Conservation (phyloP, 441 rosid genomes). For the Raphanus hybrid region DNA sequence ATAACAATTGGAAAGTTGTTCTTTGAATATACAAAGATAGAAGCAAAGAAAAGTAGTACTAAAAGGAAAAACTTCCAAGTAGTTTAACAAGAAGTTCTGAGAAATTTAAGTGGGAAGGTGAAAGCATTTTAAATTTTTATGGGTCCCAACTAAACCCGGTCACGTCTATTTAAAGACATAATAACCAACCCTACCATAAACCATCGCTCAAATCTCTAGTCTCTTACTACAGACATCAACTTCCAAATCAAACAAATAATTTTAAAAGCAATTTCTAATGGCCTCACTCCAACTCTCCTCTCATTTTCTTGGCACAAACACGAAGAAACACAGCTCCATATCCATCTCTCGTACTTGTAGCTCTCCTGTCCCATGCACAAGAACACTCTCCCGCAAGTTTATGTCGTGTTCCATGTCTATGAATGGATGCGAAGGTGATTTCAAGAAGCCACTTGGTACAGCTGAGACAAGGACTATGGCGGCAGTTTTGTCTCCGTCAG, state of each 20-base stretch:
- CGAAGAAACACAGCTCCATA: constrained; percentile 37
- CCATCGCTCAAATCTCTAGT: not conserved
- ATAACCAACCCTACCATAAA: not conserved
- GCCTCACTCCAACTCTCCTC: constrained; percentile 40
- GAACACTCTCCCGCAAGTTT: constrained; percentile 44
- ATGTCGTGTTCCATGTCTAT: constrained; percentile 49
- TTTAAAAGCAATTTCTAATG: constrained; percentile 20
- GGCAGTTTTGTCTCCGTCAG: constrained; percentile 51
- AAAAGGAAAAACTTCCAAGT: constrained; percentile 21
- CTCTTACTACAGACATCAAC: constrained; percentile 15
- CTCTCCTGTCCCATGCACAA: constrained; percentile 34
- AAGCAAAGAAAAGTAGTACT: not conserved
- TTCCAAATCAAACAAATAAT: not conserved
- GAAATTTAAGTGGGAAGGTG: constrained; percentile 11
- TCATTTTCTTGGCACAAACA: constrained; percentile 47
- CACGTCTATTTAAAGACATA: not conserved
- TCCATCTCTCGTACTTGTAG: constrained; percentile 23
- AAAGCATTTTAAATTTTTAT: not conserved
- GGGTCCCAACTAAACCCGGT: constrained; percentile 12
- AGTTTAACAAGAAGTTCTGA: constrained; percentile 32
- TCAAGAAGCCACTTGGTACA: constrained; percentile 55
- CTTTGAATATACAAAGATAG: not conserved
- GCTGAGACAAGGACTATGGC: constrained; percentile 58
- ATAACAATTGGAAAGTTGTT: not conserved
- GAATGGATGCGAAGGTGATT: constrained; percentile 77